Percentiles rank a stretch among this genome's conserved stretches.
phyloP scores from a whole-genome alignment of 805 yeast species.

The Pichia nanzhaoensis region DNA sequence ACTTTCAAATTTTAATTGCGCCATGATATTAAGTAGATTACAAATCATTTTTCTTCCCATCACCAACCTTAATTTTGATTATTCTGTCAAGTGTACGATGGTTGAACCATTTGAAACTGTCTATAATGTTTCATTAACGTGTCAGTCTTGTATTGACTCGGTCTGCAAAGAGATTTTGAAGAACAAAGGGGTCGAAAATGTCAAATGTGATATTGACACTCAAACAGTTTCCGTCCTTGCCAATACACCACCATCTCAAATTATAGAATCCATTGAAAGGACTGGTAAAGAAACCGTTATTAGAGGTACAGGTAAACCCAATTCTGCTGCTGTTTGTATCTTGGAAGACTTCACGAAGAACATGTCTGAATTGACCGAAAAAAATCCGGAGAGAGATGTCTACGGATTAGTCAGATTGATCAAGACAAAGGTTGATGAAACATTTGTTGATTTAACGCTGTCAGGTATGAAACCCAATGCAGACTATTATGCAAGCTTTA shows the following conservation, averaged over 20 bases:
- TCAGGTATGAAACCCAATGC: slow-evolving; percentile 60
- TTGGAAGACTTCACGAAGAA: slow-evolving; percentile 60
- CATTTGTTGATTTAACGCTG: slow-evolving; percentile 70
- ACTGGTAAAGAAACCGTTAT: slow-evolving; percentile 88
- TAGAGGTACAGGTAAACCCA: slow-evolving; percentile 82
- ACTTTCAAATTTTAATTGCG: too few relatives aligned
- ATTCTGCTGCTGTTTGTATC: slow-evolving; percentile 87
- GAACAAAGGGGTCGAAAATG: slow-evolving; percentile 43
- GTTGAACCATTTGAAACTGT: slow-evolving; percentile 37
- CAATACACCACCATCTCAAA: slow-evolving; percentile 64
- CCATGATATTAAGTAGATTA: too few relatives aligned
- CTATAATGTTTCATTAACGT: slow-evolving; percentile 81
- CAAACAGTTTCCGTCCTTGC: slow-evolving; percentile 68
- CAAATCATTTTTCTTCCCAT: too few relatives aligned
- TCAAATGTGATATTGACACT: slow-evolving; percentile 49
- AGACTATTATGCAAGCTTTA: slow-evolving; percentile 60
- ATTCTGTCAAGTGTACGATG: too few relatives aligned
- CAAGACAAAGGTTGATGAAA: slow-evolving; percentile 44
- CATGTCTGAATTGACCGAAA: neutral
- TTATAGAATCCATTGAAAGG: slow-evolving; percentile 59
- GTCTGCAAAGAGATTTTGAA: slow-evolving; percentile 47
- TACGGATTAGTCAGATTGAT: slow-evolving; percentile 86
- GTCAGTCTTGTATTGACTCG: slow-evolving; percentile 61
- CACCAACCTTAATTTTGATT: too few relatives aligned
- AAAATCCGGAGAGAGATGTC: slow-evolving; percentile 43